Evolutionary conservation across 2,329 filamentous ascomycete species (phyloP), one percentile per base, ranked within the genome.

Genomic region (Exophiala bonariae): DNA sequence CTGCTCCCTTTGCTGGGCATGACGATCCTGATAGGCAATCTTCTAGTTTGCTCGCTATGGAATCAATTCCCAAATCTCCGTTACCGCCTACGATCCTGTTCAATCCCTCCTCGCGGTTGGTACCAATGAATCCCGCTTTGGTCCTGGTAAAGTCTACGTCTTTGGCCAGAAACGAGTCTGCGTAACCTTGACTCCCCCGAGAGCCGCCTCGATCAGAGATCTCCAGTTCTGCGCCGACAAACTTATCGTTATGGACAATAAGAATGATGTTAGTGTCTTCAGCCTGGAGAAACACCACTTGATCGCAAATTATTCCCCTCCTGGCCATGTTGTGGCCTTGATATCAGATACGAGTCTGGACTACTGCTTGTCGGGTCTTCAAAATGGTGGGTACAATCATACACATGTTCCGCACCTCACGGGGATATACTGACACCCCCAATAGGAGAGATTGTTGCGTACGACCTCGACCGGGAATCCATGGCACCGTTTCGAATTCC

Each of bases 21-120:
- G 23, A 44, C 28, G 50, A 26, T 28, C 41, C 33, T 39, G 47
- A 48, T 47, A 47, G 31, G 51, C 39, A 10, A 19, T 28, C 18
- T 14, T 28, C n/a, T 37, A 79, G 75, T 73, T 89, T 60, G 80
- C 81, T 41, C 82, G 88, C 55, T 92, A 87, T 66, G 89, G 91
- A 51, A 85, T 96, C 67, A 88, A 86, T 65, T 89, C 85, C 16
- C 80, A 80, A 59, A 76, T 79, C 60, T 89, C 88, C 60, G 87
- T 86, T 55, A 73, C 97, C 56, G 87, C 90, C 51, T 97, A 95
- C 72, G 91, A 97, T 58, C 91, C 93, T 1, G 79, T 96, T 10
- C 93, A 99, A 66, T 96, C 91, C 20, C 82, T 99, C 47, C 78
- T 99, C 41, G 93, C 93, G 33, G 82, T 97, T 54, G 93, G 90